Evolutionary conservation across 2,329 filamentous ascomycete genomes (phyloP), one percentile per base, ranked within the genome.

Genomic region (Cladosporium sp.): DNA sequence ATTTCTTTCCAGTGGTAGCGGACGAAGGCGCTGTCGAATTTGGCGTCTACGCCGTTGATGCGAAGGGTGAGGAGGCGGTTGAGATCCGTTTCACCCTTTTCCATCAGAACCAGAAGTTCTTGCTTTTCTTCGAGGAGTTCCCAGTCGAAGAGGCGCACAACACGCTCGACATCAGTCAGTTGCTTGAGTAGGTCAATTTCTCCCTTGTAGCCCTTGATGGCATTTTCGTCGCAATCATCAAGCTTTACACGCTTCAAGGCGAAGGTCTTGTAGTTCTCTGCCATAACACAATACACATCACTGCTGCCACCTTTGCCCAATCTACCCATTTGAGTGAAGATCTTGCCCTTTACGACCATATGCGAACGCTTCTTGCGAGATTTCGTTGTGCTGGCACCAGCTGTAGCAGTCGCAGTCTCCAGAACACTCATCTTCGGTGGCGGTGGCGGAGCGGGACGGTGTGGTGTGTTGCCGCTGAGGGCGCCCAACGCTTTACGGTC

Each of bases 1-100:
- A 98, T 98, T 71, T 98, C 93, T 68, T 95, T 93, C 93, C 93
- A 98, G 75, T 95, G 95, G 70, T 88, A 94, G n/a, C 93, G 86
- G 11, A 93, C 89, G 67, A 97, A 96, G 47, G 86, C 87, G 1
- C 88, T 79, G 64, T 98, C 93, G 53, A 98, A 85, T 53, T 78
- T 80, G 33, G 87, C 81, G 48, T 86, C 81, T 53, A 90, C 85
- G 0, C 57, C 61, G 61, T 84, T 88, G 61, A 79, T 63, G 81
- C 86, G 63, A 56, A 84, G 80, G 30, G 83, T 84, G 56, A 98
- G 78, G 48, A 97, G 83, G 49, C 85, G 88, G 64, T 94, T 87
- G 62, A 98, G 79, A 68, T 98, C 93, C 18, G 92, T 82, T 70
- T 98, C 93, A 57, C 93, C 93, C 66, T 95, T 87, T 72, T 98